Evolutionary conservation across 2,329 filamentous ascomycete genomes (phyloP).

Genomic region (Akanthomyces dipterigenus): DNA sequence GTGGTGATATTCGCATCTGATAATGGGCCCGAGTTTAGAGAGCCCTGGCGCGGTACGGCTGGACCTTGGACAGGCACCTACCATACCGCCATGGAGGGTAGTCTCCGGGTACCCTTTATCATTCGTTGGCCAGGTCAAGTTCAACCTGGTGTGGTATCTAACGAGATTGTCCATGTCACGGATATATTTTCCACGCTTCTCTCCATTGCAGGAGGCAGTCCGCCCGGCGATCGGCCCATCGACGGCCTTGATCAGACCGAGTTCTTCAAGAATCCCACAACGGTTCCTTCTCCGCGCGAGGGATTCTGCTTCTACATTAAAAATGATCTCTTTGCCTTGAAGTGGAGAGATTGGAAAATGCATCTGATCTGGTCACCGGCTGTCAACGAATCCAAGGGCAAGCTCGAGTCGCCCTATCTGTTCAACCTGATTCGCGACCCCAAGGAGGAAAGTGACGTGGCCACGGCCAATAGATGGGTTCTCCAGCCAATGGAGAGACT

Average conservation of each 20-base stretch:
- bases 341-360: slow-evolving; percentile 30
- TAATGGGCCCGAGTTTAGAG: slow-evolving; percentile 28
- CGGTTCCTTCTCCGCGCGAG: slow-evolving; percentile 12
- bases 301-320: slow-evolving; percentile 30
- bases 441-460: slow-evolving; percentile 27
- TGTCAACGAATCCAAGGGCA: slow-evolving; percentile 25
- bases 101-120: slow-evolving; percentile 29
- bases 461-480: slow-evolving; percentile 27
- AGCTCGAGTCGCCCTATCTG: slow-evolving; percentile 26
- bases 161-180: slow-evolving; percentile 27
- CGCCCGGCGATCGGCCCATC: slow-evolving; percentile 16
- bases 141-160: slow-evolving; percentile 20
- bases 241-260: slow-evolving; percentile 24
- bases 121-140: slow-evolving; percentile 27
- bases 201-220: slow-evolving; percentile 15
- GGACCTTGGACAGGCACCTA: slow-evolving; percentile 29
- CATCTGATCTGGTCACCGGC: slow-evolving; percentile 29
- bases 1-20: slow-evolving; percentile 26
- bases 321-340: slow-evolving; percentile 27
- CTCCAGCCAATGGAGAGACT: slow-evolving; percentile 25
- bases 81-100: slow-evolving; percentile 30
- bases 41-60: slow-evolving; percentile 25
- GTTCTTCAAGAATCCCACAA: slow-evolving; percentile 20
- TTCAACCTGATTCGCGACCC: slow-evolving; percentile 26
- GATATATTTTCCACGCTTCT: slow-evolving; percentile 27